Evolutionary conservation across 225 moss, liverwort and hornwort species (phyloP), one percentile per base, ranked within the genome.

Genomic region (Asterella californica): DNA sequence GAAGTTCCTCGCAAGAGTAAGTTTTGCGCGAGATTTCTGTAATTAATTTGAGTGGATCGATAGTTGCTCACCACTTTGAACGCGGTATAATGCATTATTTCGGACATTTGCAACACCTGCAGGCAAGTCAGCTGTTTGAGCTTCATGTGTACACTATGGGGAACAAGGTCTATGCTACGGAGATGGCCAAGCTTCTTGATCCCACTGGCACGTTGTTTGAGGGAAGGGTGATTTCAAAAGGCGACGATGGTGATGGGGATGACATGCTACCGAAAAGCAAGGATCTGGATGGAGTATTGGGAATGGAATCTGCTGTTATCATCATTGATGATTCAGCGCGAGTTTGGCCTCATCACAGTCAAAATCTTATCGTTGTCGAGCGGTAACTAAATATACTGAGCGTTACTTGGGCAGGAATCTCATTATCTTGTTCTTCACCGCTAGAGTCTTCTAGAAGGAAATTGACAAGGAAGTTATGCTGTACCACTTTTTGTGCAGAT

Each of bases 261-360:
- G 91, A 91, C 70, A 72, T 85, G 32, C 79, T 88, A 69, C 80
- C 88, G 15, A 99, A 99, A 86, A 99, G 93, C 91, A 99, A 99
- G 89, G 99, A 99, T 84, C 90, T 99, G 53, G 99, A 99, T 85
- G 99, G 99, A 72, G 99, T 99, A 63, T 85, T 99, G 77, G 99
- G 99, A 78, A 99, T 99, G 99, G 99, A 99, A 82, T 99, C 99
- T 71, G 90, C 95, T 72, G 99, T 99, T 55, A 90, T 99, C n/a
- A 99, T 99, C 72, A 99, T 99, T 82, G 99, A 99, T 83, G 99
- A 99, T 76, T 99, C 99, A 61, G 92, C 92, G 75, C 89, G 99
- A 85, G 99, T 99, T 61, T 99, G 99, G 99, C 99, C 99, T 70
- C 99, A 99, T 88, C 99, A 99, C 83, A 95, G 99, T 72, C 90